Percentiles rank a stretch among this genome's conserved stretches.
These are phyloP conservation scores for Pythium biforme DNA, from an alignment of 352 stramenopile species.

Conservation along the genomic window DNA sequence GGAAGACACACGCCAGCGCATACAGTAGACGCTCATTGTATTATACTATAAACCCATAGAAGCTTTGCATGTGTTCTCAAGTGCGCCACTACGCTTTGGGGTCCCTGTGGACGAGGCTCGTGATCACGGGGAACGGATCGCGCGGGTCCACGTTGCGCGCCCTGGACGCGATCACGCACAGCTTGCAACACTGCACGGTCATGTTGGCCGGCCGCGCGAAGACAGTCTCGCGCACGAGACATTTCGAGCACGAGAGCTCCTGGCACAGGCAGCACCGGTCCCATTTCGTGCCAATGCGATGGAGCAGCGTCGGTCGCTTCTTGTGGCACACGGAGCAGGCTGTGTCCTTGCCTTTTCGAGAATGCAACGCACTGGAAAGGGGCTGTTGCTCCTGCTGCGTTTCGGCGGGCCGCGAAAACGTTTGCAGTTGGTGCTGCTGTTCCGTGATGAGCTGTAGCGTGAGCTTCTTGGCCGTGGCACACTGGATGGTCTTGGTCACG, in stretches of 20 bases:
- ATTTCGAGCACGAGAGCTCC: slow-evolving; percentile 40
- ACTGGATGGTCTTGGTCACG: slow-evolving; percentile 28
- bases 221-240: slow-evolving; percentile 38
- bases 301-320: neutral
- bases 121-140: slow-evolving; percentile 36
- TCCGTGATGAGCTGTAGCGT: slow-evolving; percentile 21
- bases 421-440: neutral
- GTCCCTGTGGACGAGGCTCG: neutral
- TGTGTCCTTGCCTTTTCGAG: neutral
- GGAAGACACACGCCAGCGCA: slow-evolving; percentile 1
- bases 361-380: no score
- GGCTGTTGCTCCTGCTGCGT: no score
- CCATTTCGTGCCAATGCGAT: neutral
- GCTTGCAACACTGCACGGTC: slow-evolving; percentile 44
- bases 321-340: neutral
- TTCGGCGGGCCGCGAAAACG: neutral
- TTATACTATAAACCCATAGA: slow-evolving; percentile 6
- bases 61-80: neutral
- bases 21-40: neutral
- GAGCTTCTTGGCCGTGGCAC: slow-evolving; percentile 41
- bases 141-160: slow-evolving; percentile 33
- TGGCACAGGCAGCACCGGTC: slow-evolving; percentile 36
- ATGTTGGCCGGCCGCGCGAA: slow-evolving; percentile 34
- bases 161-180: slow-evolving; percentile 41
- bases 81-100: neutral